Percentiles rank a stretch among this genome's conserved stretches.
Evolutionary conservation across 1,284 basidiomycete species (phyloP).

Genomic region (Moniliophthora roreri): DNA sequence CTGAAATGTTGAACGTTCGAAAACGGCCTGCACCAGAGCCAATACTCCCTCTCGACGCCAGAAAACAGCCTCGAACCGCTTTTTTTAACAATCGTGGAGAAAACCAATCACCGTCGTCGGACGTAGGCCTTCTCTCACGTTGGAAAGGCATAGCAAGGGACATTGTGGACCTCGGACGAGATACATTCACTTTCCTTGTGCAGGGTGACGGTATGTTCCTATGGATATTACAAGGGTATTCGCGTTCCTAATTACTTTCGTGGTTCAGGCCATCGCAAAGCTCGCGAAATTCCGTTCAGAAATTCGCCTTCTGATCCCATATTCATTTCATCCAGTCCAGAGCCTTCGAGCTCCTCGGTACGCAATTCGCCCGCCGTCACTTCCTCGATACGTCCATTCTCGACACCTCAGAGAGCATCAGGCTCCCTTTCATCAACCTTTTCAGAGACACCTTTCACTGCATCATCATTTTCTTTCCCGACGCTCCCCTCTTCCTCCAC

Average conservation of each 20-base stretch:
- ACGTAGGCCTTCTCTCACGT: slow-evolving; percentile 9
- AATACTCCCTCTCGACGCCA: slow-evolving; percentile 7
- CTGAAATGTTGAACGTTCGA: slow-evolving; percentile 7
- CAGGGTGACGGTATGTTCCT: neutral
- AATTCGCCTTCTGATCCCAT: slow-evolving; percentile 5
- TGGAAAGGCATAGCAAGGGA: slow-evolving; percentile 29
- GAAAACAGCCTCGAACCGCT: slow-evolving; percentile 14
- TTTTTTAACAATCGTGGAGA: slow-evolving; percentile 9
- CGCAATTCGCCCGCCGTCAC: neutral
- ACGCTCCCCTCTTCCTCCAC: slow-evolving; percentile 9
- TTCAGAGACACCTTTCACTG: slow-evolving; percentile 5
- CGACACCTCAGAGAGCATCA: slow-evolving; percentile 1
- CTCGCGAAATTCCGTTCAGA: neutral
- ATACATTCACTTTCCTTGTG: slow-evolving; percentile 6
- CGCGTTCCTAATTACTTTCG: neutral
- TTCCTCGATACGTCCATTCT: slow-evolving; percentile 1
- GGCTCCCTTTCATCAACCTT: neutral
- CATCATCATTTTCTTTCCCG: neutral
- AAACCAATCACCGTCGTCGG: slow-evolving; percentile 10
- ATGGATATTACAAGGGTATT: neutral
- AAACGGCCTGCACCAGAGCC: slow-evolving; percentile 16
- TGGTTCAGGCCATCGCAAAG: neutral
- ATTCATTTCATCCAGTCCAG: slow-evolving; percentile 1
- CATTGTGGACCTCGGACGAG: slow-evolving; percentile 6
- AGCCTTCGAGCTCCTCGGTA: neutral